A percentile compares a stretch with the other conserved stretches of the same genome.
These are phyloP conservation scores for Cladosporium sp. DNA, from an alignment of 2,329 filamentous ascomycete genomes.

Conservation along the genomic window DNA sequence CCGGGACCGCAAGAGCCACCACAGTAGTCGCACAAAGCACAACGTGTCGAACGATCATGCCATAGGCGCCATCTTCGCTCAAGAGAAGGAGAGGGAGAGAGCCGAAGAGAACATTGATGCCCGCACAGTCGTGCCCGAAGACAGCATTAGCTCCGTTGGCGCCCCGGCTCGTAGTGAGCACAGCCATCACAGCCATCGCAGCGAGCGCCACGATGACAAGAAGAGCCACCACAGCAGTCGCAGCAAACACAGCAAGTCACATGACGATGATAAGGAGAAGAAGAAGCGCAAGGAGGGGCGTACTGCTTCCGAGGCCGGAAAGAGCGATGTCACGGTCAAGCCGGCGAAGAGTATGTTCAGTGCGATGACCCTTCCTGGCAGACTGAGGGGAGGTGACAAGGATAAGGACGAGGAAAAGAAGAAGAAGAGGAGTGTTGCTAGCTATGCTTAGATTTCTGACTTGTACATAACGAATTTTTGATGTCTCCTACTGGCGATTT, in stretches of 20 bases:
- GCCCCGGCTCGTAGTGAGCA: conserved; percentile 1
- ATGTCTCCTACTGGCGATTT: neutral
- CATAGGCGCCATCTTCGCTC: neutral
- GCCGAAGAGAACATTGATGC: conserved; percentile 12
- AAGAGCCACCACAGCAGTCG: conserved; percentile 7
- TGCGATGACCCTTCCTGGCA: conserved; percentile 36
- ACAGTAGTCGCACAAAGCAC: conserved; percentile 11
- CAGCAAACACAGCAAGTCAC: conserved; percentile 19
- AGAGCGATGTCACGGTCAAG: conserved; percentile 30
- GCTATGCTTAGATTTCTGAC: conserved; percentile 19
- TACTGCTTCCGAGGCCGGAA: conserved; percentile 25
- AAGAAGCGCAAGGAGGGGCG: conserved; percentile 21
- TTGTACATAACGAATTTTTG: conserved; percentile 2
- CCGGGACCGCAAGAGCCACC: neutral
- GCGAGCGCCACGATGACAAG: conserved; percentile 2
- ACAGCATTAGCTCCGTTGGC: conserved; percentile 18
- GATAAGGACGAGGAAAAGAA: conserved; percentile 36
- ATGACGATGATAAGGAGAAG: conserved; percentile 21
- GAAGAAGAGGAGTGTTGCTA: conserved; percentile 41
- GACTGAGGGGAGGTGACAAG: conserved; percentile 13
- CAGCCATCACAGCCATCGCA: conserved; percentile 14
- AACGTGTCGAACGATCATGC: conserved; percentile 19
- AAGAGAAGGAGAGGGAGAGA: conserved; percentile 20
- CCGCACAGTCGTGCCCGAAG: conserved; percentile 9
- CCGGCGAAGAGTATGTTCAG: conserved; percentile 31